Evolutionary conservation across 768 basidiomycete genomes (phyloP).

Genomic region (Collybiopsis confluens): DNA sequence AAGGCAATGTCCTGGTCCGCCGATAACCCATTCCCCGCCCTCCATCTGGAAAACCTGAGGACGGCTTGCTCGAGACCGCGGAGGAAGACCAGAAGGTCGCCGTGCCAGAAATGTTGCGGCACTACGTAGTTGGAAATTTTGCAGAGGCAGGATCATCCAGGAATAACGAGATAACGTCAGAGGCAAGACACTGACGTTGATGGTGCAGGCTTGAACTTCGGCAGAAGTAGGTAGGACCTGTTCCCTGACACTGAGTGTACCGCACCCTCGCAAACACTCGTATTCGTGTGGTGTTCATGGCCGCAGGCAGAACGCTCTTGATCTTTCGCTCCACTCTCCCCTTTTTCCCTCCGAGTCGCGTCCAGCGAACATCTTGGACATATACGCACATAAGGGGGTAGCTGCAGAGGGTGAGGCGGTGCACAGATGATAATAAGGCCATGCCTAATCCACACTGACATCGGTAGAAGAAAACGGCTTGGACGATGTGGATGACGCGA

Average conservation of each 20-base stretch:
- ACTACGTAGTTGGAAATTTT: no score
- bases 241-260: conserved; percentile 64
- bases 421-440: conserved; percentile 79
- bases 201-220: conserved; percentile 70
- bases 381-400: conserved; percentile 75
- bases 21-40: conserved; percentile 95
- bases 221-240: conserved; percentile 72
- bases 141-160: no score
- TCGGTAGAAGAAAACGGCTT: neutral
- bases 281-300: no score
- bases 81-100: conserved; percentile 87
- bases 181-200: conserved; percentile 58
- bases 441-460: no score
- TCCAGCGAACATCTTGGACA: conserved; percentile 99
- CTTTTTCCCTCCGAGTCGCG: conserved; percentile 72
- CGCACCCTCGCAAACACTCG: conserved; percentile 28
- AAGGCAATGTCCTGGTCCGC: conserved; percentile 94
- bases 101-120: conserved; percentile 14
- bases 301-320: conserved; percentile 22
- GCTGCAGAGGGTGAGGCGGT: conserved; percentile 53
- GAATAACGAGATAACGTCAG: no score
- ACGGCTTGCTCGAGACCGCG: conserved; percentile 90
- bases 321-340: conserved; percentile 47
- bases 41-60: conserved; percentile 94
- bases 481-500: neutral